Base-by-base conservation (phyloP, 2,329 filamentous ascomycete genomes). In the Sordariomycetes sp. region DNA sequence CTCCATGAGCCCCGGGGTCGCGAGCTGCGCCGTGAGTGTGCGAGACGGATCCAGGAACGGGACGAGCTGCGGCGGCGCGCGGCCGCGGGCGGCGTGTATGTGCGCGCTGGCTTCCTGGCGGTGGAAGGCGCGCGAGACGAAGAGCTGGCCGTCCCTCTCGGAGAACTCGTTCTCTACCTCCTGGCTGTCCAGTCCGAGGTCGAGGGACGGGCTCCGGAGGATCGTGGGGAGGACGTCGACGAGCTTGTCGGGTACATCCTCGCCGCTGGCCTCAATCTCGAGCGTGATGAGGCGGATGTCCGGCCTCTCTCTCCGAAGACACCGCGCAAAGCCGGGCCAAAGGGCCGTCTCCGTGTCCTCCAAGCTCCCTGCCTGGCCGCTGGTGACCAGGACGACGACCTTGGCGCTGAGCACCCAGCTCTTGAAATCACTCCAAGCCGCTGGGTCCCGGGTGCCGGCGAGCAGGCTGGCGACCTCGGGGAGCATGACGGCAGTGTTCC, bases 1-100 rank as follows among this genome's bases (percentile, higher is more conserved):
- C 25, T 65, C 65, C 4, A 67, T 60, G 10, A 57, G 55, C 20
- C 65, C 65, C 12, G 60, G 59, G 5, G 60, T 62, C 12, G 60
- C 62, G n/a, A 64, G 55, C 10, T 59, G 51, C 17, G 66, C 58
- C 45, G 57, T 62, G 2, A 64, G 58, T 2, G 63, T 59, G 10
- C 62, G 57, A 17, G 58, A 53, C 1, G 62, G 57, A 39, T 62
- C 62, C 17, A 42, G n/a, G 39, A 48, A 55, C 42, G 54, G 35
- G 15, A 42, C 39, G 20, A 45, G 34, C 36, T 28, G 36, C 22
- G 42, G n/a, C 12, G 13, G 15, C 1, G 32, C 36, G 10, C 36
- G 36, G 36, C 10, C 3, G 36, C 36, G 36, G 36, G 5, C 17
- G 36, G 36, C 36, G 36, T 15, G 36, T 2, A 42, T n/a, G 36